Evolutionary conservation across 345 rosid genomes (phyloP), one percentile per base, ranked within the genome.

Genomic region (Linum tenue): DNA sequence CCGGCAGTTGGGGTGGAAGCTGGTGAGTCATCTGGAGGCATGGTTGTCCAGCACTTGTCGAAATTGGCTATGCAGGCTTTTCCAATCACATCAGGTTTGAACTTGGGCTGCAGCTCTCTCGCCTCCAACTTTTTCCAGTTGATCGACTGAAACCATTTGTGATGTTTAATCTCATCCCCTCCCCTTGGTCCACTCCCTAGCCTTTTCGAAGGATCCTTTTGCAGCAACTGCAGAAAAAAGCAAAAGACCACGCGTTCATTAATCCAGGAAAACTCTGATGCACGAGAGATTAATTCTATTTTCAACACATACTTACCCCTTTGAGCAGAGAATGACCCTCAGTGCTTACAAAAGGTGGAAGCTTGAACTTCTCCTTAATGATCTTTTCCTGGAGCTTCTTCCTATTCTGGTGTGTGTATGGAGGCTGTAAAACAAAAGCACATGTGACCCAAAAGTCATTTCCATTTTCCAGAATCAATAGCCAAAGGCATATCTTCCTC

Each of bases 291-390:
- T 67, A 22, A 22, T 22, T 22, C 31, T 22, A 39, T 58, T 9
- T 7, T 37, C 5, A 37, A 69, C 44, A 62, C 7, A 42, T 66
- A 69, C 79, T 75, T 80, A 85, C 90, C 71, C 86, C 85, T 83
- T 76, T 87, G 44, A 85, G 85, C 78, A 87, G 76, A 66, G 94
- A 81, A 79, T 83, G 94, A 67, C 84, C 90, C 69, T 87, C 90
- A 6, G 78, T 73, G 61, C 75, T 81, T 37, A 87, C 81, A 43
- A 63, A 81, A 39, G 86, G 84, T 42, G 88, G 90, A 64, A 87
- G 86, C 72, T 87, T 85, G 64, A 83, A 56, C 74, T 77, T 87
- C 82, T 87, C 88, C 53, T 73, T 82, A 72, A 87, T 82, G 62
- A 83, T 87, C 72, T 81, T 85, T 78, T 83, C 85, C 76, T 85